These are phyloP conservation scores for Talaromyces sp. DNA, from an alignment of 2,329 filamentous ascomycete genomes.

Conservation along the genomic window DNA sequence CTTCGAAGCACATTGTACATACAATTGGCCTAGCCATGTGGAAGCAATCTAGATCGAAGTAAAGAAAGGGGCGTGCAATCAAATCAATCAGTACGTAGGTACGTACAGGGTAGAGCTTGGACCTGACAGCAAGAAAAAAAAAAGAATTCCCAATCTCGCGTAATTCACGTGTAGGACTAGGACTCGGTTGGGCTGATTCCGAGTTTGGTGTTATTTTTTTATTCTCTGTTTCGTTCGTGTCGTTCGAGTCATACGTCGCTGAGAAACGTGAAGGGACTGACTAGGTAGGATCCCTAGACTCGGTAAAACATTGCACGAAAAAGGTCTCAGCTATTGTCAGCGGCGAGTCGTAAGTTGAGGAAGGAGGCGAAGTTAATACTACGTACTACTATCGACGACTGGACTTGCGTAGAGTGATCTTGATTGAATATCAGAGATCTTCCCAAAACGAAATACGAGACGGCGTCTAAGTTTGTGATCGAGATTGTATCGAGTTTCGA, in stretches of 20 bases:
- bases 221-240: not conserved
- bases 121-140: not conserved
- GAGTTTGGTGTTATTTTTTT: not conserved
- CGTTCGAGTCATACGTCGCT: not conserved
- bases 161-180: conserved; percentile 5
- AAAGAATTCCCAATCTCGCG: not conserved
- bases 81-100: not conserved
- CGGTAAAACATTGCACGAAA: not conserved
- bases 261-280: not conserved
- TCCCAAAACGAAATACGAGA: not conserved
- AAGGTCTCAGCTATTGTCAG: not conserved
- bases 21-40: conserved; percentile 8
- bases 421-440: not conserved
- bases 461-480: not conserved
- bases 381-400: not conserved
- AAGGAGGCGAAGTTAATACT: not conserved
- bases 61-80: not conserved
- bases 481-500: not conserved
- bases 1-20: not conserved
- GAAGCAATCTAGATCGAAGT: not conserved
- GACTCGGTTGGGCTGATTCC: not conserved
- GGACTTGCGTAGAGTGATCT: not conserved
- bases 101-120: not conserved
- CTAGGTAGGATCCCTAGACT: not conserved
- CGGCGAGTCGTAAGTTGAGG: not conserved